Evolutionary conservation across 768 basidiomycete species (phyloP).

Genomic region (Tylopilus sp.): DNA sequence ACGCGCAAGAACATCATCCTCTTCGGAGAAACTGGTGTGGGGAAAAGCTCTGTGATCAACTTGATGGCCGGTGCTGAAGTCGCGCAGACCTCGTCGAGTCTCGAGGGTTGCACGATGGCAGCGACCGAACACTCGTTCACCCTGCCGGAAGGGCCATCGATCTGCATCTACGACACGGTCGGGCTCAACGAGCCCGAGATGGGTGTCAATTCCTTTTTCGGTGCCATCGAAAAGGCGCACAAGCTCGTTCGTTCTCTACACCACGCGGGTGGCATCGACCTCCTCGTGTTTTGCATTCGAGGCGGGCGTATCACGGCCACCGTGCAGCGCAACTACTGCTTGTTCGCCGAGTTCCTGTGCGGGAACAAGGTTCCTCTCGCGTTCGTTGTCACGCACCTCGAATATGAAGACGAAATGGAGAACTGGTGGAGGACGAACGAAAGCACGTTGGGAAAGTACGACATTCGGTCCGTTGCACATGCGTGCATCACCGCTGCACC

Average conservation of each 20-base stretch:
- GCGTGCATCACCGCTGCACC: constrained; percentile 4
- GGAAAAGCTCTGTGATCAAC: no score
- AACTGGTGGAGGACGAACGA: constrained; percentile 12
- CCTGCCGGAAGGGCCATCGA: neutral
- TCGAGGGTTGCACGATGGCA: neutral
- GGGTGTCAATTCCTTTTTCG: neutral
- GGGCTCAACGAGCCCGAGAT: constrained; percentile 10
- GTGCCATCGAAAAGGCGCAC: constrained; percentile 11
- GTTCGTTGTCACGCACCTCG: constrained; percentile 11
- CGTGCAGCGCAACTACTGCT: constrained; percentile 7
- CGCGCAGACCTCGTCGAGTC: neutral
- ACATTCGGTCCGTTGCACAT: neutral
- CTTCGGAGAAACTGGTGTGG: no score
- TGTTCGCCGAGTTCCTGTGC: constrained; percentile 13
- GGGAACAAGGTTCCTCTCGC: constrained; percentile 7
- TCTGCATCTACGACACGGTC: no score
- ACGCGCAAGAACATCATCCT: constrained; percentile 3
- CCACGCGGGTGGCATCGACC: constrained; percentile 9
- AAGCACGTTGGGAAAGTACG: neutral
- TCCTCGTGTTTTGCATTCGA: constrained; percentile 15
- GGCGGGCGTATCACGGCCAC: constrained; percentile 1
- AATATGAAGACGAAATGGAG: constrained; percentile 6
- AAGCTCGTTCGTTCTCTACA: constrained; percentile 3
- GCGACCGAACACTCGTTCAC: neutral
- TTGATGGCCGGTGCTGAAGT: neutral